Conservation (phyloP, 2,329 filamentous ascomycete genomes). For the Byssochlamys sp. region DNA sequence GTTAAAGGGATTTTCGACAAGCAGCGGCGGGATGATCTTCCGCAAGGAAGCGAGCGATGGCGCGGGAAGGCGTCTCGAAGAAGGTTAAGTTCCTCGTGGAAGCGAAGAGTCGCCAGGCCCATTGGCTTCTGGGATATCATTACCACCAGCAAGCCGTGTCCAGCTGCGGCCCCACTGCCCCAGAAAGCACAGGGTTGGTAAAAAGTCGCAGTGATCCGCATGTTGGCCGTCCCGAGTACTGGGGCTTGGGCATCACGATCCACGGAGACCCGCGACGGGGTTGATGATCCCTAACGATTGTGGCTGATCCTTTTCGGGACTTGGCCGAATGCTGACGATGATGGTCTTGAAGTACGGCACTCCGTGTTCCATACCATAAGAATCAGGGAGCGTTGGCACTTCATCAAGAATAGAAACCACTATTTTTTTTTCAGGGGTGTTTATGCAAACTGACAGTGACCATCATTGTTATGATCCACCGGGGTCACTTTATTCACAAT, state of each 20-base stretch:
- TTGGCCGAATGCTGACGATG: background rate
- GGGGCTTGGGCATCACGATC: constrained; percentile 3
- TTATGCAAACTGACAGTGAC: background rate
- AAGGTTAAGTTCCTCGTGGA: constrained; percentile 8
- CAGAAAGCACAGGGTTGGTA: background rate
- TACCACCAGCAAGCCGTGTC: background rate
- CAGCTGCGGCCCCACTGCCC: background rate
- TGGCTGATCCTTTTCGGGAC: constrained; percentile 5
- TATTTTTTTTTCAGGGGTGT: background rate
- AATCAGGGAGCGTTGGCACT: background rate
- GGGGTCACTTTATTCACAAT: background rate
- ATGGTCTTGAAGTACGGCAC: background rate
- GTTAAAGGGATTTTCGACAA: background rate
- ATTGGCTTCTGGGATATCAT: background rate
- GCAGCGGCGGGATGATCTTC: constrained; percentile 3
- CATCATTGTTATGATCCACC: background rate
- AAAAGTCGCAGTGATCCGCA: constrained; percentile 5
- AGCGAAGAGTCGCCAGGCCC: constrained; percentile 7
- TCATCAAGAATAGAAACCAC: background rate
- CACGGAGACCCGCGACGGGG: constrained; percentile 1
- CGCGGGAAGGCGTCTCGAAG: constrained; percentile 1
- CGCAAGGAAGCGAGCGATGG: constrained; percentile 3
- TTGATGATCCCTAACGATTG: constrained; percentile 8
- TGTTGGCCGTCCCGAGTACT: constrained; percentile 1
- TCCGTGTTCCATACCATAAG: background rate